These are phyloP conservation scores for Penicillium mononematosum DNA, from an alignment of 495 filamentous ascomycete genomes.

Conservation along the genomic window DNA sequence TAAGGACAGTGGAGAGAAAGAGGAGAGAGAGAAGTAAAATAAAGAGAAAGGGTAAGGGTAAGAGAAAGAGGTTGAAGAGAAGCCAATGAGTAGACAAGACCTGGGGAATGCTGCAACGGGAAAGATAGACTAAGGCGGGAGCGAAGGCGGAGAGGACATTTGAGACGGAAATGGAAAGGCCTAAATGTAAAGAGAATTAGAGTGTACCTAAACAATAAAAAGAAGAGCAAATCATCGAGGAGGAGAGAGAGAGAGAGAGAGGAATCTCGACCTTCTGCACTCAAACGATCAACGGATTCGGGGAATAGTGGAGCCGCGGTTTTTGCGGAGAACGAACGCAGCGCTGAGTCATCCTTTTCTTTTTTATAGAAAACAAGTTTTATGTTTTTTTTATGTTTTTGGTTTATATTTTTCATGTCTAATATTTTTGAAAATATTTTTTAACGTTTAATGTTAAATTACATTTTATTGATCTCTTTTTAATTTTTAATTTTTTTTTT, in stretches of 20 bases:
- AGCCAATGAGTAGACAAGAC: constrained; percentile 9
- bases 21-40: constrained; percentile 20
- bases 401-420: background rate
- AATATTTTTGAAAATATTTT: background rate
- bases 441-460: background rate
- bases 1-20: constrained; percentile 10
- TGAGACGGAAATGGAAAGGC: constrained; percentile 8
- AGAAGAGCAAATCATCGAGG: constrained; percentile 8
- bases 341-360: constrained; percentile 10
- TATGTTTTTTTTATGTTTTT: background rate
- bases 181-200: background rate
- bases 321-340: constrained; percentile 32
- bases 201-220: background rate
- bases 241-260: constrained; percentile 18
- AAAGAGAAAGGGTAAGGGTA: constrained; percentile 19
- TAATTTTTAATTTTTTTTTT: background rate
- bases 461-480: background rate
- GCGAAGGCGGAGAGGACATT: constrained; percentile 14
- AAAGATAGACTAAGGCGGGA: constrained; percentile 14
- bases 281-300: constrained; percentile 32
- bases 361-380: background rate
- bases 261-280: constrained; percentile 20
- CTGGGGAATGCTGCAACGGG: constrained; percentile 14
- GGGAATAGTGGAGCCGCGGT: constrained; percentile 37
- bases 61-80: constrained; percentile 16